Evolutionary conservation across 495 filamentous ascomycete species (phyloP).

Genomic region (Entonaema liquescens): DNA sequence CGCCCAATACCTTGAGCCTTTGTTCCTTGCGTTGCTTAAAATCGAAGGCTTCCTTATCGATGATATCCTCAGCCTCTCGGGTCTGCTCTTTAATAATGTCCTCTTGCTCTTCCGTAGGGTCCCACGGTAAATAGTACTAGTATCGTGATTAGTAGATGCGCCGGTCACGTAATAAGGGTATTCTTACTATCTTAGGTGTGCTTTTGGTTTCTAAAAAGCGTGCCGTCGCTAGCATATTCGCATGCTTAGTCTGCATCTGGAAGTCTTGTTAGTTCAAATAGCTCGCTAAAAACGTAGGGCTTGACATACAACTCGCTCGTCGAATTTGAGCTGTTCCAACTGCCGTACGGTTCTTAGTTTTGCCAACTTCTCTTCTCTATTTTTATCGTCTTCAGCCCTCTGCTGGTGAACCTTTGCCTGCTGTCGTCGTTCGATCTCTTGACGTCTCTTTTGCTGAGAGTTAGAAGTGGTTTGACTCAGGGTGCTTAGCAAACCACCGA

Average conservation of each 20-base stretch:
- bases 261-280: constrained; percentile 38
- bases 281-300: constrained; percentile 1
- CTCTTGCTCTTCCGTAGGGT: constrained; percentile 65
- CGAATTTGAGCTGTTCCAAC: constrained; percentile 78
- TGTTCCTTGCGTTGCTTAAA: constrained; percentile 52
- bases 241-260: constrained; percentile 84
- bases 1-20: constrained; percentile 44
- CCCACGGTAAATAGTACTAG: constrained; percentile 92
- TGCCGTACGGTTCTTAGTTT: constrained; percentile 66
- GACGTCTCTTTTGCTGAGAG: constrained; percentile 73
- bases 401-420: constrained; percentile 82
- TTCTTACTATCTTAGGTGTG: constrained; percentile 78
- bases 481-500: constrained; percentile 87
- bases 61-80: constrained; percentile 53
- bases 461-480: constrained; percentile 80
- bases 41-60: constrained; percentile 56
- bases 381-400: constrained; percentile 70
- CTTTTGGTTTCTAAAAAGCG: constrained; percentile 77
- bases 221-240: constrained; percentile 74
- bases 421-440: constrained; percentile 90
- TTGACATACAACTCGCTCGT: constrained; percentile 75
- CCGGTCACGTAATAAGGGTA: constrained; percentile 2
- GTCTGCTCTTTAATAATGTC: constrained; percentile 58
- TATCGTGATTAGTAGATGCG: constrained; percentile 35
- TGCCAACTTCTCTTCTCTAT: constrained; percentile 68